phyloP scores from a whole-genome alignment of 306 rosid species.

The Ormosia semicastrata region DNA sequence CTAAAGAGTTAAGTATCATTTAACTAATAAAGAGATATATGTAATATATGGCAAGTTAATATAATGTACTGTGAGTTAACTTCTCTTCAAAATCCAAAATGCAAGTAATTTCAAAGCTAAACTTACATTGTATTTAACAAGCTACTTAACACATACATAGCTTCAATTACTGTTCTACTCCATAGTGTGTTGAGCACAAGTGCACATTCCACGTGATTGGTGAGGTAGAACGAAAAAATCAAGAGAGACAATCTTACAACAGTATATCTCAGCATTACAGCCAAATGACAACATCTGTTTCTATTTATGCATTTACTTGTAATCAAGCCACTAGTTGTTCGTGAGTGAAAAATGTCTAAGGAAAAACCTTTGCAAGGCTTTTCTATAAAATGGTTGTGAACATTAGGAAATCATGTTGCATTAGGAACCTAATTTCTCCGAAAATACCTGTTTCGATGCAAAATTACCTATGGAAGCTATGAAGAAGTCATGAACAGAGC shows the following conservation, averaged over 20 bases:
- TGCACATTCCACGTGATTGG: not conserved
- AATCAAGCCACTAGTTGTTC: not conserved
- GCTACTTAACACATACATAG: not conserved
- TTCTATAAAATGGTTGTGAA: not conserved
- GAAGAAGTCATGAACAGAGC: not conserved
- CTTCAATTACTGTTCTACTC: not conserved
- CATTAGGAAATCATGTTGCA: not conserved
- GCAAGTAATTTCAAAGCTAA: not conserved
- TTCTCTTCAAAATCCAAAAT: not conserved
- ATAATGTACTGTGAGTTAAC: not conserved
- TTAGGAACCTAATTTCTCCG: not conserved
- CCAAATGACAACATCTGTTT: not conserved
- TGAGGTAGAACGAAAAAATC: not conserved
- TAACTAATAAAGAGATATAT: not conserved
- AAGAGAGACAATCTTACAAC: not conserved
- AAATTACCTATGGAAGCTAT: not conserved
- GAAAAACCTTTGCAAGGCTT: not conserved
- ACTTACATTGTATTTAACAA: not conserved
- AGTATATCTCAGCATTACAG: not conserved
- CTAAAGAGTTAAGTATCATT: not conserved
- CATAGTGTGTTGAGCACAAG: not conserved
- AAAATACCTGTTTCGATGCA: not conserved
- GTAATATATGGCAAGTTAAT: not conserved
- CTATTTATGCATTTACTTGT: not conserved
- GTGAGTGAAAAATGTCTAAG: not conserved